Conservation (phyloP, 2,329 filamentous ascomycete species). For the Pseudocercospora ulei region DNA sequence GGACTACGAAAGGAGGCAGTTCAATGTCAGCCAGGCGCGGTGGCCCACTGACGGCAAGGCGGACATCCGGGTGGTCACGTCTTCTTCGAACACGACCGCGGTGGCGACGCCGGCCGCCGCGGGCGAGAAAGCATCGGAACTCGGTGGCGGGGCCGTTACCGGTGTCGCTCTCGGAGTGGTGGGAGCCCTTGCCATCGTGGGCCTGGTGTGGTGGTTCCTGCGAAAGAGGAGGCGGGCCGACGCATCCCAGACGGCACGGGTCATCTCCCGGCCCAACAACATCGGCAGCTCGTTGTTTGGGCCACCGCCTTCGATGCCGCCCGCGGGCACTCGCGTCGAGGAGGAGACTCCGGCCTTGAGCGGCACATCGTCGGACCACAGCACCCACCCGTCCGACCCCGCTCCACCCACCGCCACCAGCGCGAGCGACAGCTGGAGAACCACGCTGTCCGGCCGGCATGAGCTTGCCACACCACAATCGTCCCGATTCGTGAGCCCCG, state of each 20-base stretch:
- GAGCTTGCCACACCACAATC: constrained; percentile 4
- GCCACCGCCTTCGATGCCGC: neutral
- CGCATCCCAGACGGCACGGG: neutral
- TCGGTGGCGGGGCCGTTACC: neutral
- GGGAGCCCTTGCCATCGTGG: neutral
- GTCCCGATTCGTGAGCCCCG: neutral
- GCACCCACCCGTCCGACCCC: neutral
- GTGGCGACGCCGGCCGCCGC: neutral
- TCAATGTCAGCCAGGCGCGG: constrained; percentile 2
- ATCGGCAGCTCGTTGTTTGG: constrained; percentile 5
- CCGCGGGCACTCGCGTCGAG: neutral
- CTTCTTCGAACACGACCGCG: neutral
- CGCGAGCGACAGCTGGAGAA: constrained; percentile 5
- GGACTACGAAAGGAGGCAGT: constrained; percentile 5
- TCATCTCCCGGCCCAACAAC: constrained; percentile 4
- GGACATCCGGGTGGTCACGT: constrained; percentile 1
- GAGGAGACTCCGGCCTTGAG: constrained; percentile 3
- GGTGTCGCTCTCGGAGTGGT: constrained; percentile 2
- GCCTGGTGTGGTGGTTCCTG: constrained; percentile 2
- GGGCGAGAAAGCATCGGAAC: neutral
- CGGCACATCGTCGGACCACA: neutral
- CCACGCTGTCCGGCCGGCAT: constrained; percentile 3
- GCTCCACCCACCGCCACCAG: neutral
- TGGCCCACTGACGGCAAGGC: constrained; percentile 2
- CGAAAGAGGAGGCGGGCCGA: neutral